These are phyloP conservation scores for Seminavis robusta DNA, from an alignment of 108 stramenopile species.

Conservation along the genomic window DNA sequence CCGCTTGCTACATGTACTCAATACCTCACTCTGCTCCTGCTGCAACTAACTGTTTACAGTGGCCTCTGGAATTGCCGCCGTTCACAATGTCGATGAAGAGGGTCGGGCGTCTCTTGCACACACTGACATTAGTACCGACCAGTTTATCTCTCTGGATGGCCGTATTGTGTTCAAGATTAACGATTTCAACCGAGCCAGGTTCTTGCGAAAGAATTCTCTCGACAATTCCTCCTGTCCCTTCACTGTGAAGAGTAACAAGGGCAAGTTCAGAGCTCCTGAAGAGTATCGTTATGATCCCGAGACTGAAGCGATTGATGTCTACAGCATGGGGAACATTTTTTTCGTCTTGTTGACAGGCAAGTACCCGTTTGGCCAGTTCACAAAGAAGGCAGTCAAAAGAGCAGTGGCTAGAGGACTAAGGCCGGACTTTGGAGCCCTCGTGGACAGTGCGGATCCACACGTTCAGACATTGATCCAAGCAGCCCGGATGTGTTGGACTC, in stretches of 20 bases:
- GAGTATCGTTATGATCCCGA: constrained; percentile 55
- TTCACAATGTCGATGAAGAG: constrained; percentile 39
- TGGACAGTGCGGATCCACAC: constrained; percentile 38
- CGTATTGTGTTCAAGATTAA: constrained; percentile 47
- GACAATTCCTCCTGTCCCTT: constrained; percentile 33
- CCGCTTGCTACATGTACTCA: not conserved
- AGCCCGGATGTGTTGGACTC: constrained; percentile 48
- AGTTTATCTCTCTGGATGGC: constrained; percentile 40
- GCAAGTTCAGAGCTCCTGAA: constrained; percentile 63
- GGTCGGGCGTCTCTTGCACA: constrained; percentile 59
- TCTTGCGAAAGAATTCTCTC: constrained; percentile 41
- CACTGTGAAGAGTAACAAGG: constrained; percentile 48
- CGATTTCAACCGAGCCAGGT: constrained; percentile 74
- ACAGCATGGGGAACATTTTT: constrained; percentile 57
- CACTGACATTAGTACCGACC: constrained; percentile 53
- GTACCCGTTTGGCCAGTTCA: constrained; percentile 26
- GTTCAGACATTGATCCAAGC: constrained; percentile 36
- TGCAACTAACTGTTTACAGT: constrained; percentile 38
- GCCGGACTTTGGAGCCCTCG: constrained; percentile 28
- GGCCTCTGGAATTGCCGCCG: constrained; percentile 29
- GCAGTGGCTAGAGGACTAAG: constrained; percentile 35
- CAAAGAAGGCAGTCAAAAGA: constrained; percentile 12
- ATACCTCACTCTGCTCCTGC: not conserved
- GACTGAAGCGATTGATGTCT: constrained; percentile 65
- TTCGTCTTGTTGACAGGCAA: constrained; percentile 33